These are phyloP conservation scores for Solanum arcanum DNA, from an alignment of 257 asterid genomes.

Conservation along the genomic window DNA sequence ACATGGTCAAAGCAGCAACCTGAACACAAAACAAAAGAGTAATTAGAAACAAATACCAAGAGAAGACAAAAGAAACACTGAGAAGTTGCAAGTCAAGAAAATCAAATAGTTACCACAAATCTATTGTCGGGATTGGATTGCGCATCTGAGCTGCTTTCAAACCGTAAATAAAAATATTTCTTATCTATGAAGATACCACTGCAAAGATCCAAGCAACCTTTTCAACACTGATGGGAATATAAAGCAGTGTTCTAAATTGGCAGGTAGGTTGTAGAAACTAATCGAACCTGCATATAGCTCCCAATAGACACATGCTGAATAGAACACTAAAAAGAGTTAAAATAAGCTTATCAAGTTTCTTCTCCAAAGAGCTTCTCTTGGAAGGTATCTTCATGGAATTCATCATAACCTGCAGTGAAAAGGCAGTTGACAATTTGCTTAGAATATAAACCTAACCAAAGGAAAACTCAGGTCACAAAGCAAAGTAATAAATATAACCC, in stretches of 20 bases:
- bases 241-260: background rate
- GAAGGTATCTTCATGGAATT: constrained; percentile 99
- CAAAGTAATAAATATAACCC: background rate
- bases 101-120: constrained; percentile 61
- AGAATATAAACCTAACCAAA: background rate
- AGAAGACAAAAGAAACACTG: background rate
- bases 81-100: background rate
- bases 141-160: constrained; percentile 46
- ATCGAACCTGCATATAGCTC: constrained; percentile 89
- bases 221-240: background rate
- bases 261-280: constrained; percentile 3
- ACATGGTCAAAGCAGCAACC: constrained; percentile 96
- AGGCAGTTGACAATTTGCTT: constrained; percentile 1
- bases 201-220: constrained; percentile 18
- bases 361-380: constrained; percentile 92
- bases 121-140: constrained; percentile 84
- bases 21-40: constrained; percentile 18
- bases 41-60: background rate
- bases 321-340: constrained; percentile 70
- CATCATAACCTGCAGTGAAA: constrained; percentile 88
- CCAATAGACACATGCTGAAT: constrained; percentile 94
- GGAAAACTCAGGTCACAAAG: constrained; percentile 2
- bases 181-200: constrained; percentile 80
- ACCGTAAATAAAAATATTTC: constrained; percentile 71
- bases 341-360: constrained; percentile 97